Percentiles rank a stretch among this genome's conserved stretches.
phyloP scores from a whole-genome alignment of 345 rosid species.

The Citrus australasica region DNA sequence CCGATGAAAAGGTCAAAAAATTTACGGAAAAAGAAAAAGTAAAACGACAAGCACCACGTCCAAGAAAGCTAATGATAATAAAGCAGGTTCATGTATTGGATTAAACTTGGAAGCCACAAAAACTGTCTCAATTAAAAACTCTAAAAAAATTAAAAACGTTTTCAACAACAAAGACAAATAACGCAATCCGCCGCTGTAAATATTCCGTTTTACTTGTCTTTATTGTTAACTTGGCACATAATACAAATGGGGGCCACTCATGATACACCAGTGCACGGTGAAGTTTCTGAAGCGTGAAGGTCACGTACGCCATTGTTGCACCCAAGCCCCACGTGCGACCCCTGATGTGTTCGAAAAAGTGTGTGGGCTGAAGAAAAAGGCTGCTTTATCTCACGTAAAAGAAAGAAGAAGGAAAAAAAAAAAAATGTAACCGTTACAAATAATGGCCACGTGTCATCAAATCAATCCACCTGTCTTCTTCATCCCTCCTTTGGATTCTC shows the following conservation, averaged over 20 bases:
- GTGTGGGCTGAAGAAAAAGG: neutral
- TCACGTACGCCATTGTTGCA: neutral
- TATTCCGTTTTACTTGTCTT: neutral
- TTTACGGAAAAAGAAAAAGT: neutral
- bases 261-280: neutral
- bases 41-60: neutral
- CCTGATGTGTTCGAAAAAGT: neutral
- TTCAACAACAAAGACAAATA: neutral
- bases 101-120: neutral
- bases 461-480: conserved; percentile 53
- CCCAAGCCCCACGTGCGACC: conserved; percentile 1
- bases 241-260: neutral
- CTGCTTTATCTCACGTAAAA: neutral
- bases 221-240: neutral
- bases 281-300: neutral
- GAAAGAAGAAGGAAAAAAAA: neutral
- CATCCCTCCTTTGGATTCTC: conserved; percentile 37
- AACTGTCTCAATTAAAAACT: neutral
- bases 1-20: neutral
- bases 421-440: conserved; percentile 34
- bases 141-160: neutral
- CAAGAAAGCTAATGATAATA: neutral
- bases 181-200: neutral
- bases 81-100: neutral
- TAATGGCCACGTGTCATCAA: conserved; percentile 47